Conservation (phyloP, 352 stramenopile species). For the Globisporangium emineosum region DNA sequence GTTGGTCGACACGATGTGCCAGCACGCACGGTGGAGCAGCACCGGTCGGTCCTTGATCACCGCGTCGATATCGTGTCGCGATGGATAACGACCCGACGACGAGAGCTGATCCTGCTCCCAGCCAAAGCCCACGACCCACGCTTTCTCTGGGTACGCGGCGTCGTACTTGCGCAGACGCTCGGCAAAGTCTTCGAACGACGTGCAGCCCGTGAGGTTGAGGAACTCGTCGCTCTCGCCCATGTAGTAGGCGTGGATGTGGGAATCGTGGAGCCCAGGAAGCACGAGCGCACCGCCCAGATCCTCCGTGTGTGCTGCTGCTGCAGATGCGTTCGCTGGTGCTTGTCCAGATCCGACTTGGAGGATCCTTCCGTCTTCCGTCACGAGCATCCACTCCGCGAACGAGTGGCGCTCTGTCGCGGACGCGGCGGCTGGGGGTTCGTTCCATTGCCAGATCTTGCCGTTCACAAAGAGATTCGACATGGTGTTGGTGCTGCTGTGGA, state of each 20-base stretch:
- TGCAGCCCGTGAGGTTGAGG: conserved; percentile 73
- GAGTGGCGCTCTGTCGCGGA: conserved; percentile 5
- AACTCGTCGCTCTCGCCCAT: conserved; percentile 82
- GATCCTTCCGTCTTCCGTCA: conserved; percentile 47
- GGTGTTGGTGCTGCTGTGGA: background rate
- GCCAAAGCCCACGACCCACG: conserved; percentile 79
- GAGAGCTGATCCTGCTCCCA: conserved; percentile 87
- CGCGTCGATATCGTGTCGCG: conserved; percentile 73
- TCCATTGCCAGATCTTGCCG: conserved; percentile 73
- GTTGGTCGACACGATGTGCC: conserved; percentile 87
- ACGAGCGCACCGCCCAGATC: conserved; percentile 62
- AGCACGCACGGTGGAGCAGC: conserved; percentile 86
- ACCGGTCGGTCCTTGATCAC: conserved; percentile 67
- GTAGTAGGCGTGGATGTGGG: conserved; percentile 87
- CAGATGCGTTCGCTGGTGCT: conserved; percentile 11
- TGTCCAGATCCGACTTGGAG: conserved; percentile 28
- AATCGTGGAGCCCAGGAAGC: conserved; percentile 84
- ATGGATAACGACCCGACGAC: conserved; percentile 51
- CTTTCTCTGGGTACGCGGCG: conserved; percentile 53
- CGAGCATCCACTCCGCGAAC: conserved; percentile 57
- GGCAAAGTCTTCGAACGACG: conserved; percentile 71
- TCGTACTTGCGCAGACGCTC: conserved; percentile 55
- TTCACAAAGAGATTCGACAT: conserved; percentile 53
- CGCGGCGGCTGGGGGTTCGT: background rate
- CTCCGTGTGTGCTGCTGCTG: conserved; percentile 21